phyloP scores from a whole-genome alignment of 345 rosid species.

The Citrus australasica region DNA sequence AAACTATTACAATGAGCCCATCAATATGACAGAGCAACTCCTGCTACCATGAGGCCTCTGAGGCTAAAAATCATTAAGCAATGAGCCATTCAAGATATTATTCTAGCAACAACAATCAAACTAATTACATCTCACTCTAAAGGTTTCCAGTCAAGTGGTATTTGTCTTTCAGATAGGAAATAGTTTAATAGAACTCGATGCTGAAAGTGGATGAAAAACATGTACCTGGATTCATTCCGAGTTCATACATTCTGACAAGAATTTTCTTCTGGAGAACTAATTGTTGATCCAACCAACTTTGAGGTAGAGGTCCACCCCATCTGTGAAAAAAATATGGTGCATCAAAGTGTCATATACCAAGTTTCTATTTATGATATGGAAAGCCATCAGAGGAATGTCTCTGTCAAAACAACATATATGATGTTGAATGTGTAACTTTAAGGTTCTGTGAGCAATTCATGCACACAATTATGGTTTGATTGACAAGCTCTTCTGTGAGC shows the following conservation, averaged over 20 bases:
- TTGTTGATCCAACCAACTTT: slow-evolving; percentile 67
- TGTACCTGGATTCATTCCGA: slow-evolving; percentile 78
- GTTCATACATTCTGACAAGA: slow-evolving; percentile 58
- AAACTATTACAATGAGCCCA: no score
- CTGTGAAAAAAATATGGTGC: slow-evolving; percentile 23
- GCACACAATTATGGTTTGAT: neutral
- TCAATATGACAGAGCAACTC: neutral
- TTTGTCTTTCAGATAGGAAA: neutral
- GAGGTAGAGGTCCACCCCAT: slow-evolving; percentile 77
- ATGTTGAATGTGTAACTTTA: neutral
- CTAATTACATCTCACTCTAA: neutral
- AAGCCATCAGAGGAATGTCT: slow-evolving; percentile 13
- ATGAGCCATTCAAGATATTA: neutral
- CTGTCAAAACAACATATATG: neutral
- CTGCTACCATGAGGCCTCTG: neutral
- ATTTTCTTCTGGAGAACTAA: slow-evolving; percentile 56
- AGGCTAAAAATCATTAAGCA: neutral
- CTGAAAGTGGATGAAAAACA: neutral
- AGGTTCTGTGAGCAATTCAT: neutral
- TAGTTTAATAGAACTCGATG: neutral
- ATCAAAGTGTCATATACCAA: neutral
- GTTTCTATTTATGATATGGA: neutral
- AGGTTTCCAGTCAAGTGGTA: neutral
- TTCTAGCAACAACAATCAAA: neutral
- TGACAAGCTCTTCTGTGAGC: neutral